Evolutionary conservation across 2,329 filamentous ascomycete genomes (phyloP).

Genomic region (Exophiala xenobiotica): DNA sequence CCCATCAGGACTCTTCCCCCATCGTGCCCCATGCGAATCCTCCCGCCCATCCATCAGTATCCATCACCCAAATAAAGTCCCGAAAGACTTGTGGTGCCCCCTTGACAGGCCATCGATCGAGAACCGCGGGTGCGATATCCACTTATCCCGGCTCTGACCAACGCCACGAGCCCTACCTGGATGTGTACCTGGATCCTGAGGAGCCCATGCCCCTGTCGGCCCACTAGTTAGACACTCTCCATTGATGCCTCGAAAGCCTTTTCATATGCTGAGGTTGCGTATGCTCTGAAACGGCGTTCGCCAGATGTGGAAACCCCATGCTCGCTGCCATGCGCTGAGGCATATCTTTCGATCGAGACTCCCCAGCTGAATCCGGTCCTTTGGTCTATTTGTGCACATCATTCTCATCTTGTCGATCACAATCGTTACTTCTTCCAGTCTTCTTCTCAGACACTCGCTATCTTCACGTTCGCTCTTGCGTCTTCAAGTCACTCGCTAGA

Average conservation of each 20-base stretch:
- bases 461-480: constrained; percentile 16
- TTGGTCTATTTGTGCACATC: constrained; percentile 13
- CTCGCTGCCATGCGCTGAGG: constrained; percentile 12
- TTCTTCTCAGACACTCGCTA: constrained; percentile 11
- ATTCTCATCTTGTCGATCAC: constrained; percentile 5
- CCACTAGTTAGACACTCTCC: constrained; percentile 3
- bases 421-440: constrained; percentile 3
- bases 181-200: background rate
- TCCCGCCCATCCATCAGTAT: too few species aligned
- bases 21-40: constrained; percentile 10
- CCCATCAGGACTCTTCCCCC: too few species aligned
- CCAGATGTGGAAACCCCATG: constrained; percentile 14
- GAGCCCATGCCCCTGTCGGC: background rate
- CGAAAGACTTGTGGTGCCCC: background rate
- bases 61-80: too few species aligned
- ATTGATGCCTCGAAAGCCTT: constrained; percentile 7
- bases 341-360: constrained; percentile 12
- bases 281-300: constrained; percentile 20
- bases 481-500: constrained; percentile 15
- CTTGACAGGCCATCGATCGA: constrained; percentile 7
- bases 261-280: constrained; percentile 10
- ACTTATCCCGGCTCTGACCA: background rate
- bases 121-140: constrained; percentile 2
- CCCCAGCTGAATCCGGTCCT: constrained; percentile 19
- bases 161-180: constrained; percentile 14